These are phyloP conservation scores for Bipolaris sorokiniana DNA, from an alignment of 2,329 filamentous ascomycete species.

Conservation along the genomic window DNA sequence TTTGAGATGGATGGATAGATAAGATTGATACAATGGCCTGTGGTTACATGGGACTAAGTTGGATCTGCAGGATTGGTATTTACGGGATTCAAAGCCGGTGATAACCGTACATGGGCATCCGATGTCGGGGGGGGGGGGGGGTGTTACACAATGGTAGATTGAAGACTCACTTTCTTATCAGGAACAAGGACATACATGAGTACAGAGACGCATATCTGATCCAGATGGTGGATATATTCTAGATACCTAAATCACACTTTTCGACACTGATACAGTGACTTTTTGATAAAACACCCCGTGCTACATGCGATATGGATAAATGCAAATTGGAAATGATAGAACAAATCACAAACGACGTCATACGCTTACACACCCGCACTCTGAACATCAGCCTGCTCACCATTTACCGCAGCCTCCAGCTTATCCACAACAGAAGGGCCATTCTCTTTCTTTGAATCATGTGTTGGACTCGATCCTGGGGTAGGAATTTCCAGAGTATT, in stretches of 20 bases:
- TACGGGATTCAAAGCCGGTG: constrained; percentile 4
- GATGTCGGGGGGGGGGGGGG: constrained; percentile 6
- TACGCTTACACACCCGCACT: constrained; percentile 24
- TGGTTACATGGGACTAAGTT: background rate
- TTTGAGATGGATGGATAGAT: too few species aligned
- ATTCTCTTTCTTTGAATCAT: constrained; percentile 14
- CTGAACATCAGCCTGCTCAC: constrained; percentile 27
- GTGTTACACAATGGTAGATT: too few species aligned
- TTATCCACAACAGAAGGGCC: constrained; percentile 33
- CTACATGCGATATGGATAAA: background rate
- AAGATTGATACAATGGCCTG: background rate
- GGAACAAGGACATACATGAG: too few species aligned
- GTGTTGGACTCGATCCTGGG: constrained; percentile 32
- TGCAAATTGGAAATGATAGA: background rate
- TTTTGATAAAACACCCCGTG: background rate
- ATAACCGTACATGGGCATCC: constrained; percentile 9
- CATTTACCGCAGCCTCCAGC: constrained; percentile 40
- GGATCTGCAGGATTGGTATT: background rate
- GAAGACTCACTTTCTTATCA: too few species aligned
- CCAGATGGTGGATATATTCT: background rate
- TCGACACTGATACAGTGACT: background rate
- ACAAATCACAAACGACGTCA: background rate
- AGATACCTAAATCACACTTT: background rate
- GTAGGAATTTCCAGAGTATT: constrained; percentile 52
- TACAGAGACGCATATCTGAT: background rate